Conservation (phyloP, 768 basidiomycete species). For the Dioszegia aurantiaca region DNA sequence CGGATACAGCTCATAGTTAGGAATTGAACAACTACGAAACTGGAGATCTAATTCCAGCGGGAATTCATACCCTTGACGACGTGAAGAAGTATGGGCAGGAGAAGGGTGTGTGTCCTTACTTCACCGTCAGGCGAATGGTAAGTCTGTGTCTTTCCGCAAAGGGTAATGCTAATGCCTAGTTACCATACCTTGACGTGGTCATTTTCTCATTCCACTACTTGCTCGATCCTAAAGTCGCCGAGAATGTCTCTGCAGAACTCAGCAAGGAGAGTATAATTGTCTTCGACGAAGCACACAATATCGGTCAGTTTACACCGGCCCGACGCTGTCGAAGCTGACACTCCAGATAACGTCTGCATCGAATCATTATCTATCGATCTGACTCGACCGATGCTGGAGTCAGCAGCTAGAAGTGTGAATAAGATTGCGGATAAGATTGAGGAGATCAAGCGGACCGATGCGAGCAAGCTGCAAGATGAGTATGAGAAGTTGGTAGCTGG, state of each 20-base stretch:
- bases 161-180: slow-evolving; percentile 56
- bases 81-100: slow-evolving; percentile 83
- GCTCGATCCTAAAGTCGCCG: slow-evolving; percentile 96
- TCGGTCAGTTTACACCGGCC: slow-evolving; percentile 60
- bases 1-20: slow-evolving; percentile 55
- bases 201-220: slow-evolving; percentile 99
- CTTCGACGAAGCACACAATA: slow-evolving; percentile 99
- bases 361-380: slow-evolving; percentile 96
- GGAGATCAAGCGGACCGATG: slow-evolving; percentile 91
- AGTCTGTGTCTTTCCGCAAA: slow-evolving; percentile 26
- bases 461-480: slow-evolving; percentile 90
- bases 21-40: slow-evolving; percentile 77
- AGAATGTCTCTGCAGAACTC: slow-evolving; percentile 96
- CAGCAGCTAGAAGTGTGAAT: slow-evolving; percentile 80
- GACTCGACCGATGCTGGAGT: slow-evolving; percentile 95
- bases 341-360: slow-evolving; percentile 91
- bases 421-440: slow-evolving; percentile 89
- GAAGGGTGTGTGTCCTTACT: slow-evolving; percentile 87
- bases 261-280: slow-evolving; percentile 98
- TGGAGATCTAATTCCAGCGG: slow-evolving; percentile 74
- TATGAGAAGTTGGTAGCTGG: slow-evolving; percentile 94
- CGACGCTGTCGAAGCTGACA: neutral
- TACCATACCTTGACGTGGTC: slow-evolving; percentile 91
- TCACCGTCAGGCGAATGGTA: slow-evolving; percentile 93
- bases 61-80: slow-evolving; percentile 92